A percentile compares a stretch with the other conserved stretches of the same genome.
These are phyloP conservation scores for Tephrocybe sp. DNA, from an alignment of 768 basidiomycete genomes.

Conservation along the genomic window DNA sequence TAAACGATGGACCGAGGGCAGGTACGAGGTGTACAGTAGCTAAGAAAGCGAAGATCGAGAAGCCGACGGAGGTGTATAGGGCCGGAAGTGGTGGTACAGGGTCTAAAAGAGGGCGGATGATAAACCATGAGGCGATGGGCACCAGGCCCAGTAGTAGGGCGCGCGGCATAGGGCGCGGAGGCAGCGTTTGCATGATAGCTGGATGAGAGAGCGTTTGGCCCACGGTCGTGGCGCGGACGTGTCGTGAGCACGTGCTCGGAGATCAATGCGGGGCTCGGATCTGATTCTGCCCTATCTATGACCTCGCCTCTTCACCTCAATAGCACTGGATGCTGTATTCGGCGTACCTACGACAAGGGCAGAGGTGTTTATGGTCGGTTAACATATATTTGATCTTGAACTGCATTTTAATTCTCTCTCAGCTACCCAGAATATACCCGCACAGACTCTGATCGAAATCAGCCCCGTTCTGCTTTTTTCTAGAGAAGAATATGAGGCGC, in stretches of 20 bases:
- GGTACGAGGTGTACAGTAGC: slow-evolving; percentile 78
- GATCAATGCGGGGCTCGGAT: slow-evolving; percentile 11
- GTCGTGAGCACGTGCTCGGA: slow-evolving; percentile 17
- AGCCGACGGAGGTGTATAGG: slow-evolving; percentile 76
- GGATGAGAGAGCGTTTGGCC: neutral
- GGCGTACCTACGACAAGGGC: slow-evolving; percentile 44
- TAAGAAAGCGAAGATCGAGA: slow-evolving; percentile 80
- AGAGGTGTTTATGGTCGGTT: slow-evolving; percentile 62
- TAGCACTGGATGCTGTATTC: slow-evolving; percentile 46
- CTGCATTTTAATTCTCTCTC: neutral
- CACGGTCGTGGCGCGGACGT: slow-evolving; percentile 8
- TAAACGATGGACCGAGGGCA: slow-evolving; percentile 75
- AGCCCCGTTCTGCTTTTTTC: slow-evolving; percentile 82
- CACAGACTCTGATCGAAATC: slow-evolving; percentile 71
- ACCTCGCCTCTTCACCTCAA: slow-evolving; percentile 37
- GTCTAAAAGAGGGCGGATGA: slow-evolving; percentile 67
- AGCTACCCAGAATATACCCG: slow-evolving; percentile 55
- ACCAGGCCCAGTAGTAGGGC: slow-evolving; percentile 55
- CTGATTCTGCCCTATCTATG: slow-evolving; percentile 4
- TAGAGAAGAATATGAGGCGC: slow-evolving; percentile 63
- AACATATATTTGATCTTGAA: neutral
- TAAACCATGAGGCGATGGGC: slow-evolving; percentile 72
- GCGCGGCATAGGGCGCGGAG: slow-evolving; percentile 49
- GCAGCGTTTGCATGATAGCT: slow-evolving; percentile 20
- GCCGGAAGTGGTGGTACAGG: slow-evolving; percentile 69